Evolutionary conservation across 441 rosid species (phyloP).

Genomic region (Gossypium davidsonii): DNA sequence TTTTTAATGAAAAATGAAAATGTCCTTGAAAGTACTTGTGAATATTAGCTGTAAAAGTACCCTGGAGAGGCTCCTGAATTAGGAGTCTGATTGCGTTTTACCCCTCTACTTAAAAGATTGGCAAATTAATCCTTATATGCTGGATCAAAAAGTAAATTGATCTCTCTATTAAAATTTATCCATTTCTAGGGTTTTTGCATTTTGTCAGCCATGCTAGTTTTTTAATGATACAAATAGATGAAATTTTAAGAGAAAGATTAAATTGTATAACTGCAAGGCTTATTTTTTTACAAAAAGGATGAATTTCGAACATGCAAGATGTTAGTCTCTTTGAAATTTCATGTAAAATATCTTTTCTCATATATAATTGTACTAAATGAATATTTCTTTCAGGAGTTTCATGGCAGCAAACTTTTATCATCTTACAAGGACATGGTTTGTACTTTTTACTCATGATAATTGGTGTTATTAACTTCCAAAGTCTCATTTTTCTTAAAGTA

Average conservation of each 20-base stretch:
- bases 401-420: conserved; percentile 44
- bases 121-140: no score
- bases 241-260: no score
- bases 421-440: conserved; percentile 78
- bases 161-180: no score
- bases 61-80: no score
- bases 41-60: no score
- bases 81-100: no score
- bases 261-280: not conserved
- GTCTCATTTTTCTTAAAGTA: not conserved
- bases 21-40: no score
- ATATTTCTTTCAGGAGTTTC: conserved; percentile 42
- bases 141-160: no score
- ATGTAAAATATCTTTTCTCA: not conserved
- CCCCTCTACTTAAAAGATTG: no score
- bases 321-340: not conserved
- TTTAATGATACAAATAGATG: no score
- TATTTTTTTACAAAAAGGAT: not conserved
- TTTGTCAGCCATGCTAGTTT: no score
- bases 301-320: not conserved
- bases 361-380: not conserved
- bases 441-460: not conserved
- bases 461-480: not conserved
- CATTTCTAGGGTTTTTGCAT: no score
- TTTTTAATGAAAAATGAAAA: not conserved